Percentiles rank a stretch among this genome's conserved stretches.
Conservation (phyloP, 2,329 filamentous ascomycete species). For the Aspergillus bombycis region DNA sequence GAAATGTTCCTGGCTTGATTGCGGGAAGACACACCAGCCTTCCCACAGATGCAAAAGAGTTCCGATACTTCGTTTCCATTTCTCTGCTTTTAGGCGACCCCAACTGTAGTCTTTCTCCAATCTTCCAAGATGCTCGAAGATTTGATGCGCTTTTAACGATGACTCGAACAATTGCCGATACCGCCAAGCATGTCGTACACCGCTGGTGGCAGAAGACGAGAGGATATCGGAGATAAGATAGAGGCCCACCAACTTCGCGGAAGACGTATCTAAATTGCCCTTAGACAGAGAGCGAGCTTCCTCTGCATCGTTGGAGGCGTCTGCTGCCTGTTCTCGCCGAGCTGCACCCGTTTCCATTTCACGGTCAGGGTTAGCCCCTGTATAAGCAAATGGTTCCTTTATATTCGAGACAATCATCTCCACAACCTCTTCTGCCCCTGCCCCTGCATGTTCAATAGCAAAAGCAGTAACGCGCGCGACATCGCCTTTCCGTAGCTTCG, state of each 20-base stretch:
- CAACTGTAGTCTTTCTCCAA: conserved; percentile 73
- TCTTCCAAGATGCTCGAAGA: conserved; percentile 75
- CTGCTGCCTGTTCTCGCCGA: conserved; percentile 38
- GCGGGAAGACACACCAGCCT: conserved; percentile 68
- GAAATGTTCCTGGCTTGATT: conserved; percentile 72
- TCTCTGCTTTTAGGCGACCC: conserved; percentile 80
- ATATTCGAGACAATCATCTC: conserved; percentile 84
- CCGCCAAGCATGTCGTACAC: conserved; percentile 82
- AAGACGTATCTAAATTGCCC: conserved; percentile 66
- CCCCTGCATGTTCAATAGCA: conserved; percentile 82
- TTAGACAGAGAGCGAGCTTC: conserved; percentile 37
- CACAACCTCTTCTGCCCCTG: conserved; percentile 89
- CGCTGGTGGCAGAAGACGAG: conserved; percentile 73
- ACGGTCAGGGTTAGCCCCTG: conserved; percentile 66
- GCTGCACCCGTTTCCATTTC: conserved; percentile 34
- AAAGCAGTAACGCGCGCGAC: conserved; percentile 85
- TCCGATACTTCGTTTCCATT: conserved; percentile 78
- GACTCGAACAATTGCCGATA: conserved; percentile 80
- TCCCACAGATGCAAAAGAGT: conserved; percentile 72
- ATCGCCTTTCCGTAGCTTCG: conserved; percentile 78
- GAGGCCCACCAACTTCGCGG: conserved; percentile 76
- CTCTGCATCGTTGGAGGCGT: conserved; percentile 36
- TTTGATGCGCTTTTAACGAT: conserved; percentile 66
- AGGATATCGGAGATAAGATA: conserved; percentile 82
- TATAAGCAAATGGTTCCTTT: conserved; percentile 73